Percentiles rank a stretch among this genome's conserved stretches.
These are phyloP conservation scores for Diaporthe destruens DNA, from an alignment of 2,329 filamentous ascomycete genomes.

Conservation along the genomic window DNA sequence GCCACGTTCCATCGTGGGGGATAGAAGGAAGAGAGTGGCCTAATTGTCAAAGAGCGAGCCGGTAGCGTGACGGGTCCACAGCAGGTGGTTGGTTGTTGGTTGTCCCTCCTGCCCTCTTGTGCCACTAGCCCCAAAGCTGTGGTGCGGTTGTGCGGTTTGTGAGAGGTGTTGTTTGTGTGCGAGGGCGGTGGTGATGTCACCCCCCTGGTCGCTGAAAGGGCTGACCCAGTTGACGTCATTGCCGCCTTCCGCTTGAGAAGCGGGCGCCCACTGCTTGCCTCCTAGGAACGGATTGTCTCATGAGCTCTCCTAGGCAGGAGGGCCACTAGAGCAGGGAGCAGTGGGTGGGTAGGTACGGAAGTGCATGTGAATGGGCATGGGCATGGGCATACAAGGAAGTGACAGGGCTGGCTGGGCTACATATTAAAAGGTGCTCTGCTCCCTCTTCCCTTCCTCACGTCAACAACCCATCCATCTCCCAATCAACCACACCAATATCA, in stretches of 20 bases:
- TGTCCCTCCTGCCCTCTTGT: too few species aligned
- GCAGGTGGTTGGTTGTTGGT: conserved; percentile 20
- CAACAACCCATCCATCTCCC: background rate
- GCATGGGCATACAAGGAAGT: background rate
- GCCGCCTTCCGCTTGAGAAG: background rate
- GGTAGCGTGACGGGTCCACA: conserved; percentile 19
- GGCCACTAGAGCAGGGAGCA: background rate
- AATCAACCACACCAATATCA: conserved; percentile 6
- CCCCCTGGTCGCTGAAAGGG: conserved; percentile 16
- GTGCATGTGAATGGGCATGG: conserved; percentile 27
- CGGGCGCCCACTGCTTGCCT: background rate
- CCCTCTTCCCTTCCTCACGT: background rate
- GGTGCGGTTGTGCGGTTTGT: background rate
- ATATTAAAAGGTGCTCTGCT: conserved; percentile 18
- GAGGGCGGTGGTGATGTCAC: conserved; percentile 21
- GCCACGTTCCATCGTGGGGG: conserved; percentile 23
- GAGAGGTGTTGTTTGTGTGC: background rate
- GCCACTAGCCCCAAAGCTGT: conserved; percentile 7
- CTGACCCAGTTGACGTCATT: conserved; percentile 25
- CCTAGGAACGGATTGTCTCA: conserved; percentile 9
- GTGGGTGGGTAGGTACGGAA: background rate
- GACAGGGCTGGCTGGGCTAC: background rate
- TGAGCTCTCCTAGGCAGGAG: conserved; percentile 23
- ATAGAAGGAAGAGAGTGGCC: background rate
- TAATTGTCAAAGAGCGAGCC: conserved; percentile 3